A percentile compares a stretch with the other conserved stretches of the same genome.
Evolutionary conservation across 2,329 filamentous ascomycete genomes (phyloP).

Genomic region (Alternaria postmessia): DNA sequence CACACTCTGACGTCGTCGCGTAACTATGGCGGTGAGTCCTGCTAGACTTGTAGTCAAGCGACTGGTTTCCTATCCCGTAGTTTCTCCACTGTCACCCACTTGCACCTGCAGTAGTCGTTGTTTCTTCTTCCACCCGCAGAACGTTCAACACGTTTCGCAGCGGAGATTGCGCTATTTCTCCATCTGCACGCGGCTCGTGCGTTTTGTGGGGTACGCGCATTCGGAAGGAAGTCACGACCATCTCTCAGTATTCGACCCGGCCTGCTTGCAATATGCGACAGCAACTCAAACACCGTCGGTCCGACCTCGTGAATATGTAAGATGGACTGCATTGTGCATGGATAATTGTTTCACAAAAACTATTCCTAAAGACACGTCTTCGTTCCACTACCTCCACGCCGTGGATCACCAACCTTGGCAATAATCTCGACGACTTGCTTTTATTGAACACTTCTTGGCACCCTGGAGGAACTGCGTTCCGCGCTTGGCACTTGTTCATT

Average conservation of each 20-base stretch:
- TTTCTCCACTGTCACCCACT: constrained; percentile 30
- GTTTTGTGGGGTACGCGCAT: constrained; percentile 17
- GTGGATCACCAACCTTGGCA: constrained; percentile 20
- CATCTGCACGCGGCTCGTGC: constrained; percentile 7
- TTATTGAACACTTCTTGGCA: constrained; percentile 26
- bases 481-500: constrained; percentile 30
- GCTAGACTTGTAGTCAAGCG: constrained; percentile 24
- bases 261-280: background rate
- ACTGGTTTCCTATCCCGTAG: constrained; percentile 20
- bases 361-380: background rate
- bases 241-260: background rate
- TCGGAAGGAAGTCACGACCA: constrained; percentile 13
- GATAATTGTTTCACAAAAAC: constrained; percentile 3
- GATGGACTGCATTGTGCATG: background rate
- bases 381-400: constrained; percentile 4
- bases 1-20: constrained; percentile 1
- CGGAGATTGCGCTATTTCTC: constrained; percentile 8
- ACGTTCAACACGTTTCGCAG: constrained; percentile 23
- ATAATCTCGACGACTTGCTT: constrained; percentile 14
- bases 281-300: background rate
- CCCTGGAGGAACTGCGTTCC: constrained; percentile 29
- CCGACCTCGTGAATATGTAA: background rate
- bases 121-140: constrained; percentile 24
- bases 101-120: constrained; percentile 38
- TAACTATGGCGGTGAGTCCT: constrained; percentile 34